Evolutionary conservation across 2,329 filamentous ascomycete genomes (phyloP), one percentile per base, ranked within the genome.

Genomic region (Aureobasidium melanogenum): DNA sequence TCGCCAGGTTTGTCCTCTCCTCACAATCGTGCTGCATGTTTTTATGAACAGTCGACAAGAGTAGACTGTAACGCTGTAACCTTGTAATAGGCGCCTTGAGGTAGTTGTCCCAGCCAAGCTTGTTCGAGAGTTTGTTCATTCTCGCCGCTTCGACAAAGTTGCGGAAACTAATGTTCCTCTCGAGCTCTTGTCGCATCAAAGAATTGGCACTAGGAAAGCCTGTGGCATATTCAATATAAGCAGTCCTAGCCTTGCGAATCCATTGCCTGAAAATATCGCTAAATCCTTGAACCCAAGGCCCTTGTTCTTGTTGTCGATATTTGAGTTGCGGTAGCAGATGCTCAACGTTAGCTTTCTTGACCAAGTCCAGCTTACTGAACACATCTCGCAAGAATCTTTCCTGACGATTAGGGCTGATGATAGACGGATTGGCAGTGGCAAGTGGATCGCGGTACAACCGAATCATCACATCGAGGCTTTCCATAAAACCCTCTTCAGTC

Each of bases 241-340:
- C 88, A 2, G 82, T 79, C 73, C 88, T 91, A 34, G 94, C 94
- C 74, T 97, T 97, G 65, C 94, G 85, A 64, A 97, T 96, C 94
- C 94, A 99, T 76, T 99, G 94, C 62, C 94, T 82, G 79, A 99
- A 97, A 54, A 99, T 90, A 70, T 97, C 94, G 71, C 92, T 97
- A 75, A 97, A 97, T 3, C 94, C 94, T 14, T 84, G 81, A 62
- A 99, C 87, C 86, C 91, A 99, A 0, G 94, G 94, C 0, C 94
- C 94, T 76, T 99, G 93, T 71, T 97, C 94, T 69, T 94, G 89
- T 73, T 99, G 94, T 28, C 94, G 86, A 72, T 97, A 99, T 71
- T 97, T 97, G 68, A 99, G 83, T 73, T 97, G 93, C 1, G 93
- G 88, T 26, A 99, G 78, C 22, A 99, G 82, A 72, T 94, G 88